These are phyloP conservation scores for Exophiala sideris DNA, from an alignment of 2,329 filamentous ascomycete genomes.

Conservation along the genomic window DNA sequence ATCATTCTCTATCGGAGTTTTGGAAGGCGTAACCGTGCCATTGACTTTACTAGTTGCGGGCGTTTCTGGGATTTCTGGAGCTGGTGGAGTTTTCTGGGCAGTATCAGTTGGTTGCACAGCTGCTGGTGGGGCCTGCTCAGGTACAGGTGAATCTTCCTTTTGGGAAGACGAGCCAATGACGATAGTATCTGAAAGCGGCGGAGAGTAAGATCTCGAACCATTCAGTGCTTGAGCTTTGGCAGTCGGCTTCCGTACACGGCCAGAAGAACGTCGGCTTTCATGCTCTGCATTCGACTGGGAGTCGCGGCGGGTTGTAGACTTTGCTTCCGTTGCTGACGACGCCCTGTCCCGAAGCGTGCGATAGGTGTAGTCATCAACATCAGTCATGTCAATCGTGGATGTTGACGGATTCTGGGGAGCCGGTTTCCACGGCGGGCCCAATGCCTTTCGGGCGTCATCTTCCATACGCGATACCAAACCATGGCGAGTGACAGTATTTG, in stretches of 20 bases:
- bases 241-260: conserved; percentile 20
- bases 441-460: too few species aligned
- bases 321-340: conserved; percentile 8
- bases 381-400: conserved; percentile 12
- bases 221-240: conserved; percentile 22
- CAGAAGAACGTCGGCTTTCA: conserved; percentile 12
- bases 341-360: neutral
- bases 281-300: neutral
- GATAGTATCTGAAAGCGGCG: conserved; percentile 15
- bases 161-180: conserved; percentile 8
- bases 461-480: too few species aligned
- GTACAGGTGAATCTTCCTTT: neutral
- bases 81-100: neutral
- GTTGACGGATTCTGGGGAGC: neutral
- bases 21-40: neutral
- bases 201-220: conserved; percentile 9
- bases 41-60: neutral
- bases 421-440: too few species aligned
- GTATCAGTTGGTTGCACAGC: neutral
- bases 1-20: neutral
- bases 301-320: neutral
- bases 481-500: too few species aligned
- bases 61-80: conserved; percentile 1
- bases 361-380: conserved; percentile 6
- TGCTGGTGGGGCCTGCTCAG: conserved; percentile 1